Percentiles rank a stretch among this genome's conserved stretches.
These are phyloP conservation scores for Ceratobasidium sp. DNA, from an alignment of 1,284 basidiomycete genomes.

Conservation along the genomic window DNA sequence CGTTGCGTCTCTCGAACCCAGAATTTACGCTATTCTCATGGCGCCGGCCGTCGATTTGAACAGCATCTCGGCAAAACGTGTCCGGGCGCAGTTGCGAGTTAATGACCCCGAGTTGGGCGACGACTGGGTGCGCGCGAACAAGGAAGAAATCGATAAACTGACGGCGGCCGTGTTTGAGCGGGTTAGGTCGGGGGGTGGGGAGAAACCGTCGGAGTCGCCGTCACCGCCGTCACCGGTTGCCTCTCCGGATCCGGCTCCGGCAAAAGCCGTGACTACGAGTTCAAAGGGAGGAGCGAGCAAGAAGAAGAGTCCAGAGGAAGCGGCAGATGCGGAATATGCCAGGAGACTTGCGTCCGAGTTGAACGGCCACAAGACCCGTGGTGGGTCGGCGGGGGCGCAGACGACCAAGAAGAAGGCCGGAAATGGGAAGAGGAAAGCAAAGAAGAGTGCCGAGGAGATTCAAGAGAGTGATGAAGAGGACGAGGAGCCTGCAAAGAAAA, in stretches of 20 bases:
- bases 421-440: conserved; percentile 67
- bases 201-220: not conserved
- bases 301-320: conserved; percentile 37
- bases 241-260: not conserved
- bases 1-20: conserved; percentile 36
- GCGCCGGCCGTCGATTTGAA: conserved; percentile 53
- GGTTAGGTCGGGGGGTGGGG: conserved; percentile 41
- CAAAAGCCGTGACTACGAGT: not conserved
- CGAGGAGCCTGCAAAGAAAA: conserved; percentile 42
- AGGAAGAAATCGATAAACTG: conserved; percentile 49
- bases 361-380: conserved; percentile 61
- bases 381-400: conserved; percentile 57
- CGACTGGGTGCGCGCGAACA: conserved; percentile 49
- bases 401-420: conserved; percentile 59
- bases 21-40: conserved; percentile 51
- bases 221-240: not conserved
- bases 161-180: conserved; percentile 49
- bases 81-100: conserved; percentile 52
- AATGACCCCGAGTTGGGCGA: conserved; percentile 46
- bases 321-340: conserved; percentile 73
- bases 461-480: conserved; percentile 61
- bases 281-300: not conserved
- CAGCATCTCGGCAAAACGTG: conserved; percentile 54
- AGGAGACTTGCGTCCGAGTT: conserved; percentile 78
- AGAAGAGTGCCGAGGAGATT: conserved; percentile 68